Base-by-base conservation (phyloP, 306 rosid species). In the Fragaria vesca region DNA sequence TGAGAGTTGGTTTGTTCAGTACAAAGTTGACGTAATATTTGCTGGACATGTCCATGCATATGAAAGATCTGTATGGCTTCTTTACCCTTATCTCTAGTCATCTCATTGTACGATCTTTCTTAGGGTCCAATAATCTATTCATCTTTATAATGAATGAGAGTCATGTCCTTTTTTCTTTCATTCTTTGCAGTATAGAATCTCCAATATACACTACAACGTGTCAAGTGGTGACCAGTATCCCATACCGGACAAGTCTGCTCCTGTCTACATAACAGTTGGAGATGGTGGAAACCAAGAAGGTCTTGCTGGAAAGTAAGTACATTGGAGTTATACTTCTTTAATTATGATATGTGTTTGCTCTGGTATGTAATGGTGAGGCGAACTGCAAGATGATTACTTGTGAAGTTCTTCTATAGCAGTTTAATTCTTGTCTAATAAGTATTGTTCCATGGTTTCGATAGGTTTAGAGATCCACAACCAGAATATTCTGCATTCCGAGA, bases 201-300 rank as follows among this genome's bases (percentile, higher is more conserved):
- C 99, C 71, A 96, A 93, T 71, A 47, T 82, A 38, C 85, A 78
- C 79, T 87, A 87, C 96, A 90, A 91, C 80, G 65, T 90, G 81
- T 88, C 97, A 55, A 82, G 87, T 4, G 97, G 98, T 60, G 46
- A 78, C 61, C 86, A 79, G 66, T 88, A 86, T 72, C 97, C 97
- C 1, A 50, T 81, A 78, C 81, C 90, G 16, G 90, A 96, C 90
- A 91, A 96, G 80, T 85, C 93, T 6, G 98, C 99, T 17, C 99
- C 98, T 63, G 88, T 96, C 21, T 96, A 96, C 84, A 87, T 96
- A 70, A 96, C 99, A 21, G 97, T 96, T 18, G 99, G 99, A 80
- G 99, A 96, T 82, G 99, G 98, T 74, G 98, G 98, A 84, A 96
- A 96, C 76, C 97, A 93, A 84, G 99, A 93, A 87, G 99, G 99